Conservation (phyloP, 768 basidiomycete genomes). For the Multifurca ochricompacta region DNA sequence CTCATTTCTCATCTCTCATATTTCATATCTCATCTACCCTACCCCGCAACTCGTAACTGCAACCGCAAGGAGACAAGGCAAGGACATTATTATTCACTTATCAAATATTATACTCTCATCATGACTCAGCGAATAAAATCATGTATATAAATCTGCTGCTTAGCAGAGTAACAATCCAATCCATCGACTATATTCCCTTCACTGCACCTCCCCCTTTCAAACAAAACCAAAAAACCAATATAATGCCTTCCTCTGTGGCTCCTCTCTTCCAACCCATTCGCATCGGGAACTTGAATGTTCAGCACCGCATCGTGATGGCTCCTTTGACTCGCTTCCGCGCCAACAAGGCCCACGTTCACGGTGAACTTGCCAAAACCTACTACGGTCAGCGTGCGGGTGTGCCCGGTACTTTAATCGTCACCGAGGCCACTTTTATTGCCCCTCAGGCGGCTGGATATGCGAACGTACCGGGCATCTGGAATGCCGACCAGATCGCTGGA, state of each 20-base stretch:
- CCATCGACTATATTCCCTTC: too few species aligned
- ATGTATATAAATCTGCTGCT: too few species aligned
- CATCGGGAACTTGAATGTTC: slow-evolving; percentile 35
- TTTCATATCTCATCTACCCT: too few species aligned
- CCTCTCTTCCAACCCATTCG: slow-evolving; percentile 40
- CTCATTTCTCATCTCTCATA: too few species aligned
- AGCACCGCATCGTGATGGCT: slow-evolving; percentile 47
- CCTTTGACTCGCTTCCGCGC: slow-evolving; percentile 44
- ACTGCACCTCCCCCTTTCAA: too few species aligned
- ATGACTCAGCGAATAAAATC: too few species aligned
- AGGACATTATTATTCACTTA: too few species aligned
- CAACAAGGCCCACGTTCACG: slow-evolving; percentile 30
- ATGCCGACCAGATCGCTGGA: slow-evolving; percentile 42
- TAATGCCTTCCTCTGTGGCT: not conserved
- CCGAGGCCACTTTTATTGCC: slow-evolving; percentile 51
- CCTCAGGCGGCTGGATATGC: slow-evolving; percentile 40
- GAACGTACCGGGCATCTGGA: slow-evolving; percentile 59
- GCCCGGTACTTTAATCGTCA: slow-evolving; percentile 48
- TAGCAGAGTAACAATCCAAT: too few species aligned
- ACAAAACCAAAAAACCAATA: too few species aligned
- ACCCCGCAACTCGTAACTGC: too few species aligned
- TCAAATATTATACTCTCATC: too few species aligned
- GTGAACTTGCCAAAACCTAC: slow-evolving; percentile 35
- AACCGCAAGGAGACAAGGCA: too few species aligned
- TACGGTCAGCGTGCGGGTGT: slow-evolving; percentile 40